Evolutionary conservation across 306 rosid genomes (phyloP), one percentile per base, ranked within the genome.

Genomic region (Bauhinia variegata): DNA sequence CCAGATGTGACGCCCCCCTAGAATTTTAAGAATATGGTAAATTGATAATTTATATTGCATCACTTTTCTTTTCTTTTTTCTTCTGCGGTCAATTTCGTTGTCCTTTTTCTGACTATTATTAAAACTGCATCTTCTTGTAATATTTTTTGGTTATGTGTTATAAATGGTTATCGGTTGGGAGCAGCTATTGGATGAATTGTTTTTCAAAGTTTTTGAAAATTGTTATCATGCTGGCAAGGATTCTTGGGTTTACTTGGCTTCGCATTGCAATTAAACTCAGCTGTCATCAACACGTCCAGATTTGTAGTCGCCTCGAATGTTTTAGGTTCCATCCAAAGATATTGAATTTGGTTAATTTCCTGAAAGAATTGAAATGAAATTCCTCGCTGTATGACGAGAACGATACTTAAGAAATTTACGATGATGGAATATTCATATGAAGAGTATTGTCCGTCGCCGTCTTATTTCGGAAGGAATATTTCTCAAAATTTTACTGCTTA

Each of bases 31-130:
- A 23, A n/a, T n/a, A n/a, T n/a, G n/a, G n/a, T n/a, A n/a, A n/a
- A n/a, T n/a, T 48, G 39, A n/a, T 55, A 17, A 11, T 56, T 14
- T 23, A 32, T 28, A 14, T 63, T 11, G 32, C 28, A 23, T 23
- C n/a, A n/a, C n/a, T n/a, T n/a, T n/a, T n/a, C 28, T 37, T 51
- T 52, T 51, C 16, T 48, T 56, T 4, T 48, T 41, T 65, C 3
- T 74, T n/a, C n/a, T n/a, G n/a, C n/a, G 56, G 54, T 44, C 62
- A 31, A 16, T 19, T 37, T 74, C 55, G 2, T 54, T 52, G 54
- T 18, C 32, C n/a, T n/a, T 11, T 49, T 66, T 39, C 37, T 15
- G 39, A 39, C 36, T 30, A 37, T 23, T 3, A 5, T 31, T 11
- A 63, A 41, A 56, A 38, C n/a, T 74, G 18, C 46, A 38, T 65